Evolutionary conservation across 1,139 yeast genomes (phyloP), one percentile per base, ranked within the genome.

Genomic region (Candida sp.): DNA sequence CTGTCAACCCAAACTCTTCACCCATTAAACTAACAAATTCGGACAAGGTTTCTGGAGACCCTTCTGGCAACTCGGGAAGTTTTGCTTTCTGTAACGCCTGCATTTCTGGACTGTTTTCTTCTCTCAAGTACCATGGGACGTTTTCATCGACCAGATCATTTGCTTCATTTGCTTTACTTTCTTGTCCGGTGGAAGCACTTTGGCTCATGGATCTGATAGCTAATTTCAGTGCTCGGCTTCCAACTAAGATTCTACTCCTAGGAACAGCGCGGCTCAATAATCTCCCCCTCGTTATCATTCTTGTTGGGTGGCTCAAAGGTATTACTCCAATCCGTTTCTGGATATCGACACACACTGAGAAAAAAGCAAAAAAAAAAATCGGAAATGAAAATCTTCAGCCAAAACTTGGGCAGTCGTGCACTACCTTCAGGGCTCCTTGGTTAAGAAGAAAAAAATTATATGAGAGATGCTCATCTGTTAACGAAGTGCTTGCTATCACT

Each of bases 91-190:
- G 63, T 32, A 65, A 59, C 44, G 59, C 65, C 7, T 68, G 65
- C 8, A 73, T 54, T 1, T 65, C 59, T 0, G 85, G 78, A 0
- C 84, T 67, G 37, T 75, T 72, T 30, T 77, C 79, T 35, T 80
- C 79, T 49, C 90, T 73, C 57, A 86, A 63, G 58, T 85, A 86
- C 91, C 91, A 86, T 0, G 91, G 91, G 1, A 70, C 46, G 27
- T 64, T 65, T n/a, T 56, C 61, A 22, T 52, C 49, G 4, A 22
- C 25, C 8, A 4, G 23, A 6, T 25, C 31, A 33, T 17, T 35
- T 17, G 22, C 23, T 7, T 25, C 31, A 33, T 28, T 35, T 17
- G 22, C 23, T 11, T 28, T 35, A 0, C 35, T 26, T 28, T 44
- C 34, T 6, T 38, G 31, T 11, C 26, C 5, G 12, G 17, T 26